phyloP scores from a whole-genome alignment of 352 stramenopile species.

The Globisporangium okanoganense region DNA sequence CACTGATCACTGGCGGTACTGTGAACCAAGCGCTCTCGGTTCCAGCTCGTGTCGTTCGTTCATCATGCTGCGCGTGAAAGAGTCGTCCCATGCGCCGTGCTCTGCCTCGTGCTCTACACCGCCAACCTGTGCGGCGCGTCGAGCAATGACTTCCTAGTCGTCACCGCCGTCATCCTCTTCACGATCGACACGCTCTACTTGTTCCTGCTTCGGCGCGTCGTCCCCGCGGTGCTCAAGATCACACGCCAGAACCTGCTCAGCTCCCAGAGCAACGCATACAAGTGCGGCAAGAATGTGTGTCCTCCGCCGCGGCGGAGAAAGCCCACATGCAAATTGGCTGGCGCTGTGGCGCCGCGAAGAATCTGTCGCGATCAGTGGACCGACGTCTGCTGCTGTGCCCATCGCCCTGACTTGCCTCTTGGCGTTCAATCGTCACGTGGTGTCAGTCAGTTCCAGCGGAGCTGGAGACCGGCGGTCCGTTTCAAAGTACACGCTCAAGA shows the following conservation, averaged over 20 bases:
- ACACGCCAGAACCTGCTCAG: conserved; percentile 30
- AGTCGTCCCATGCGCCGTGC: conserved; percentile 44
- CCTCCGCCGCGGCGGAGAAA: too few species aligned
- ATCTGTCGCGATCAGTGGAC: too few species aligned
- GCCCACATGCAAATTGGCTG: too few species aligned
- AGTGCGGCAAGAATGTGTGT: not conserved
- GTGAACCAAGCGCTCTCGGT: conserved; percentile 39
- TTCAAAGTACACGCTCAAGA: too few species aligned
- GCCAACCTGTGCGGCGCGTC: conserved; percentile 42
- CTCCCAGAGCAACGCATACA: not conserved
- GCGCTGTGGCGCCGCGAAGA: too few species aligned
- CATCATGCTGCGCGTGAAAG: conserved; percentile 49
- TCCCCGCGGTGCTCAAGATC: conserved; percentile 20
- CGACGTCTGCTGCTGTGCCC: too few species aligned
- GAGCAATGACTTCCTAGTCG: conserved; percentile 53
- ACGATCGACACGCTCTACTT: conserved; percentile 39
- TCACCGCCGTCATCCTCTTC: conserved; percentile 45
- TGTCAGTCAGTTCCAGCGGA: too few species aligned
- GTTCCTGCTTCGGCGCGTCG: conserved; percentile 20
- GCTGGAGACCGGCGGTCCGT: too few species aligned
- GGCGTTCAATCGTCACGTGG: too few species aligned
- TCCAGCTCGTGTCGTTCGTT: conserved; percentile 65
- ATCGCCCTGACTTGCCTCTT: too few species aligned
- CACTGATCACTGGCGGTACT: conserved; percentile 37
- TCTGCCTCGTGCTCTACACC: conserved; percentile 41